Conservation (phyloP, 495 filamentous ascomycete species). For the Tirmania nivea region DNA sequence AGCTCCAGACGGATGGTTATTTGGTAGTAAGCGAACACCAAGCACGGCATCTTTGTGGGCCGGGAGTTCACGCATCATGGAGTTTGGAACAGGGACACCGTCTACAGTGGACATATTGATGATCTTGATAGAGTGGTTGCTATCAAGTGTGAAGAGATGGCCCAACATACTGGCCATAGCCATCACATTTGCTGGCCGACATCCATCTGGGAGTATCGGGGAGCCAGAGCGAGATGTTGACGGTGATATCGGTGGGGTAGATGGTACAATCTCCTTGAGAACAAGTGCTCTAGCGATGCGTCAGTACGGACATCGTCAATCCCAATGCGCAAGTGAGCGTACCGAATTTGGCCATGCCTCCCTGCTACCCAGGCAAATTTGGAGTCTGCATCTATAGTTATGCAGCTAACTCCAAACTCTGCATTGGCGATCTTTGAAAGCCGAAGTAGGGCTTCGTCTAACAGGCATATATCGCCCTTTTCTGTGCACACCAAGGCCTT, state of each 20-base stretch:
- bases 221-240: constrained; percentile 18
- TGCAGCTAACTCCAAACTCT: constrained; percentile 39
- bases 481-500: constrained; percentile 52
- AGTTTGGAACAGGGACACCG: constrained; percentile 18
- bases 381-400: constrained; percentile 33
- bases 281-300: constrained; percentile 15
- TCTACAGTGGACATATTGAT: constrained; percentile 24
- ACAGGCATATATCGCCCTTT: constrained; percentile 48
- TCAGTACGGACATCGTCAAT: not conserved
- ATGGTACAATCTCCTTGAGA: constrained; percentile 20
- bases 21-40: constrained; percentile 42
- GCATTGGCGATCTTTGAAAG: constrained; percentile 39
- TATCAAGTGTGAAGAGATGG: constrained; percentile 55
- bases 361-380: constrained; percentile 36
- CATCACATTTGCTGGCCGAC: constrained; percentile 21
- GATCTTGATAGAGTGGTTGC: constrained; percentile 47
- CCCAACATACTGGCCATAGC: constrained; percentile 50
- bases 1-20: constrained; percentile 34
- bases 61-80: constrained; percentile 27
- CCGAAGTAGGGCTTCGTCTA: constrained; percentile 54
- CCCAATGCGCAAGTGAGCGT: not conserved
- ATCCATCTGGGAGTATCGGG: constrained; percentile 16
- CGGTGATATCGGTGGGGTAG: constrained; percentile 18
- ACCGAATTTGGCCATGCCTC: constrained; percentile 17
- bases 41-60: constrained; percentile 62